Percentiles rank a stretch among this genome's conserved stretches.
Conservation (phyloP, 257 asterid species). For the Salvia miltiorrhiza region DNA sequence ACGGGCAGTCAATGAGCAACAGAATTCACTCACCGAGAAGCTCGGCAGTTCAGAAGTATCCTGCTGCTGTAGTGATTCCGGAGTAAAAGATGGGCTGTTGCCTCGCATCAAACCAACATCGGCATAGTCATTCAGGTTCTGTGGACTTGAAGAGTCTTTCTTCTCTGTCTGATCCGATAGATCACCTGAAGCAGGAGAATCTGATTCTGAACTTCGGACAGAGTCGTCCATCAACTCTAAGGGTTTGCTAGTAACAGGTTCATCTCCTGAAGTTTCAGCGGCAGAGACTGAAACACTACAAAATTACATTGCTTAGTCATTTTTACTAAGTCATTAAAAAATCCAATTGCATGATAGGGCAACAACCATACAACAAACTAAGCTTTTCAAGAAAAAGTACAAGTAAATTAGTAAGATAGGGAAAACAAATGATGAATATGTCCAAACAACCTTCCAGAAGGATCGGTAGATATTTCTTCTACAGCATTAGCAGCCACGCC, state of each 20-base stretch:
- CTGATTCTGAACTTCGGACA: conserved; percentile 54
- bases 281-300: conserved; percentile 51
- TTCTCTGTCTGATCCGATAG: conserved; percentile 47
- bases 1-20: not conserved
- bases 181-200: conserved; percentile 60
- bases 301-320: conserved; percentile 25
- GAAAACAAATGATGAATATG: not conserved
- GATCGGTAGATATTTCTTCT: conserved; percentile 43
- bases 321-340: conserved; percentile 15
- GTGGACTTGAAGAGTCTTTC: conserved; percentile 45
- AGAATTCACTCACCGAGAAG: conserved; percentile 61
- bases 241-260: conserved; percentile 47
- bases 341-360: not conserved
- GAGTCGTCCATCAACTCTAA: conserved; percentile 49
- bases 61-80: conserved; percentile 60
- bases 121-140: conserved; percentile 55
- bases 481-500: conserved; percentile 33
- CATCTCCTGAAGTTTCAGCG: conserved; percentile 56
- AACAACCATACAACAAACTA: not conserved
- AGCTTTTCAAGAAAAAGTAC: not conserved
- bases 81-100: conserved; percentile 48
- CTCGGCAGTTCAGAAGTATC: conserved; percentile 61
- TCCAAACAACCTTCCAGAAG: conserved; percentile 51
- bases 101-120: conserved; percentile 67
- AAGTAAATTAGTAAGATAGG: not conserved